phyloP scores from a whole-genome alignment of 2,329 filamentous ascomycete genomes.

The Penicillium sp. region DNA sequence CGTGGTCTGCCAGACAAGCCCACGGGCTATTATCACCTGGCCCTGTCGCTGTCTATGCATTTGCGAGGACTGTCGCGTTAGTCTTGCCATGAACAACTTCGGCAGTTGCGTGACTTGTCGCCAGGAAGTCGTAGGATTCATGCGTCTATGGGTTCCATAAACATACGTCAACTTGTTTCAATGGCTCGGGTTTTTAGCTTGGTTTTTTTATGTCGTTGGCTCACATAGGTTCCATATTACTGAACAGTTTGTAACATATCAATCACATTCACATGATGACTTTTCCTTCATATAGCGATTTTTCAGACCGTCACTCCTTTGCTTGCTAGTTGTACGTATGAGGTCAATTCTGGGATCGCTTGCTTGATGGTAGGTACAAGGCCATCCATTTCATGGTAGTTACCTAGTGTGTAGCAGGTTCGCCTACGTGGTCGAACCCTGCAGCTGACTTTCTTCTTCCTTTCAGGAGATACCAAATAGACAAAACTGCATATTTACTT shows the following conservation, averaged over 20 bases:
- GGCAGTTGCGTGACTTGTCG: slow-evolving; percentile 94
- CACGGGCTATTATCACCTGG: slow-evolving; percentile 89
- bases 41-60: slow-evolving; percentile 91
- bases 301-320: neutral
- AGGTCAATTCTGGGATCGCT: too few relatives aligned
- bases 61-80: slow-evolving; percentile 92
- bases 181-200: neutral
- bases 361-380: too few relatives aligned
- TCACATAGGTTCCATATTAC: slow-evolving; percentile 2
- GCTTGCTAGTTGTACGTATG: neutral
- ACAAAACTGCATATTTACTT: too few relatives aligned
- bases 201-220: neutral
- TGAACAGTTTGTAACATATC: slow-evolving; percentile 17
- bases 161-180: slow-evolving; percentile 37
- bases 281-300: neutral
- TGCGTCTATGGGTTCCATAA: slow-evolving; percentile 79
- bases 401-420: too few relatives aligned
- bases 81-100: slow-evolving; percentile 94
- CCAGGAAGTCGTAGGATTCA: slow-evolving; percentile 83
- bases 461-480: too few relatives aligned
- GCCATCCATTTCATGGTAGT: too few relatives aligned
- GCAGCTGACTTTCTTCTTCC: too few relatives aligned
- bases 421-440: too few relatives aligned
- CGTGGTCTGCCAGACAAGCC: slow-evolving; percentile 85
- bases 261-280: slow-evolving; percentile 9